A percentile compares a stretch with the other conserved stretches of the same genome.
Conservation (phyloP, 176 grass and related monocot genomes). For the Dendrocalamus sinicus region DNA sequence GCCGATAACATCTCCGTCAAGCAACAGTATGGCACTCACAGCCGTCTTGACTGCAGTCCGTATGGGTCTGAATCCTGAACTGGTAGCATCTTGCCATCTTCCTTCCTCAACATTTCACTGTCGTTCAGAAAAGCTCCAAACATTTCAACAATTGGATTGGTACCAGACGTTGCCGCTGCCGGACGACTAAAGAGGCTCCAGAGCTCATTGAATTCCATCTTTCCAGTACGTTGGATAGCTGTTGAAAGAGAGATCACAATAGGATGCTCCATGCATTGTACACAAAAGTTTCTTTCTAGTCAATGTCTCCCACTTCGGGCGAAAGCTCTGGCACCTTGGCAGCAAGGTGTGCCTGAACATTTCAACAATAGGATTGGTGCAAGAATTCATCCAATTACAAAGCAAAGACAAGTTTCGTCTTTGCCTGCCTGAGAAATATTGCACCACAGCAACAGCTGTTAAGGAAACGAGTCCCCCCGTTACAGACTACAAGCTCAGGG, state of each 20-base stretch:
- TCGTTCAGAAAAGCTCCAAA: not conserved
- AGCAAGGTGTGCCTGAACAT: slow-evolving; percentile 1
- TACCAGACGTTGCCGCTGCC: not conserved
- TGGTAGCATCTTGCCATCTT: not conserved
- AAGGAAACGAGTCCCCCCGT: too few relatives aligned
- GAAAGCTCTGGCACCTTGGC: not conserved
- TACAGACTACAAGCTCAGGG: too few relatives aligned
- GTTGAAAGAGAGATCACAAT: not conserved
- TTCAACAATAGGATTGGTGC: slow-evolving; percentile 16
- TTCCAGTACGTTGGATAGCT: not conserved
- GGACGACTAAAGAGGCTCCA: not conserved
- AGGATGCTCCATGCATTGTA: not conserved
- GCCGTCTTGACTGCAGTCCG: not conserved
- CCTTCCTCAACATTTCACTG: not conserved
- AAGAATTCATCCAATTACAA: not conserved
- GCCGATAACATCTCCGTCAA: not conserved
- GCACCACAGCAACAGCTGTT: not conserved
- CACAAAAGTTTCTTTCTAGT: not conserved
- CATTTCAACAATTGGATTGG: not conserved
- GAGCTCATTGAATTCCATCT: not conserved
- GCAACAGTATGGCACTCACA: not conserved
- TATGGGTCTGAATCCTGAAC: not conserved
- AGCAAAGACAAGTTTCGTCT: slow-evolving; percentile 16
- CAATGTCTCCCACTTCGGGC: not conserved
- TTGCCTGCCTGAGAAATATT: not conserved